phyloP scores from a whole-genome alignment of 208 protist species.

The Naegleria fowleri region DNA sequence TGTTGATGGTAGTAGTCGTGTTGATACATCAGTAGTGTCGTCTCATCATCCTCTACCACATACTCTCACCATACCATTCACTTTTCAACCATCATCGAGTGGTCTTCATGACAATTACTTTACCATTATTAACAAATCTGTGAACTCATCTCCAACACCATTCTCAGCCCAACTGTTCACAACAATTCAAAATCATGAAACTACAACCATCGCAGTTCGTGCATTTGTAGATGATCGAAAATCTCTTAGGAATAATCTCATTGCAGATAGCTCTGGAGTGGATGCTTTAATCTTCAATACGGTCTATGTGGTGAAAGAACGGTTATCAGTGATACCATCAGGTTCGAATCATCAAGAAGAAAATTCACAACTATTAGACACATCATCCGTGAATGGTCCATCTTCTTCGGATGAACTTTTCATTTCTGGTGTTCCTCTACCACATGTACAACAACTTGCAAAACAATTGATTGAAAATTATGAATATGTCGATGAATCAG shows the following conservation, averaged over 20 bases:
- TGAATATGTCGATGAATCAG: not conserved
- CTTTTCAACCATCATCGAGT: not conserved
- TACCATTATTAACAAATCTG: not conserved
- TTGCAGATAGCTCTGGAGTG: not conserved
- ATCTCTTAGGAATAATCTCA: not conserved
- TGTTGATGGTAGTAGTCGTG: too few relatives aligned
- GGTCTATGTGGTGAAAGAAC: not conserved
- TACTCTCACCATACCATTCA: not conserved
- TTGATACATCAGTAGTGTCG: too few relatives aligned
- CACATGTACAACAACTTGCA: not conserved
- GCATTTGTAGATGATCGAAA: not conserved
- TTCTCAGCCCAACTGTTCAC: too few relatives aligned
- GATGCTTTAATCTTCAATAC: not conserved
- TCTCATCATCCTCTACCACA: too few relatives aligned
- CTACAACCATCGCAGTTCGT: not conserved
- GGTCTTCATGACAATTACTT: not conserved
- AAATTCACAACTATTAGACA: not conserved
- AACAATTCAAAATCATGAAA: not conserved
- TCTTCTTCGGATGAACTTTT: too few relatives aligned
- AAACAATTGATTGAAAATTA: not conserved
- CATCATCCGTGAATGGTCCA: too few relatives aligned
- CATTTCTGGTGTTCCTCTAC: not conserved
- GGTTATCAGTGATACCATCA: too few relatives aligned
- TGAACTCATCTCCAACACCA: too few relatives aligned
- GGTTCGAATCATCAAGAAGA: not conserved